Base-by-base conservation (phyloP, 495 filamentous ascomycete species). In the Aspergillus sclerotiicarbonarius region DNA sequence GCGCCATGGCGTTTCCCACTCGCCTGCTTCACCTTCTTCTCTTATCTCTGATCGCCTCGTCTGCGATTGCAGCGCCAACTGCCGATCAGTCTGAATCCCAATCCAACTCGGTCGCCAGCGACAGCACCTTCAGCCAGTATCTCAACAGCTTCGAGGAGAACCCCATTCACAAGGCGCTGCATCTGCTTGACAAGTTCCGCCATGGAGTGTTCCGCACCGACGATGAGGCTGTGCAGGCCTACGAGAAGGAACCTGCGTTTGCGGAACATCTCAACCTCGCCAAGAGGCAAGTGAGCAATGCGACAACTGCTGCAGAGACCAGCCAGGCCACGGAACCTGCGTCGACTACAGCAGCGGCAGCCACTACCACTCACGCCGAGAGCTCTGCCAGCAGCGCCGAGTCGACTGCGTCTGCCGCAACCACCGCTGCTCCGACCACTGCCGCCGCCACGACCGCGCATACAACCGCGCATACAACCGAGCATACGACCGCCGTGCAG, bases 201-300 rank as follows among this genome's bases (percentile, higher is more conserved):
- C 69, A 83, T 64, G 81, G 80, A 61, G 72, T 82, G 63, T 82
- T 76, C 59, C 66, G 59, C 18, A 73, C 72, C 67, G 77, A 82
- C 63, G 68, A 69, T 41, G 66, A 64, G 25, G 79, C 78, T 50
- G 70, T 76, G 31, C 72, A 81, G 66, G 77, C 75, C 48, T 68
- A 82, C 52, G 68, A 79, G 64, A 65, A 65, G 29, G 79, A 81
- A 53, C 63, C 76, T 31, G 69, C 63, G 35, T 67, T 81, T 59
- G 80, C 77, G 16, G 71, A 59, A 45, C 67, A 73, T 57, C 58
- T 83, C 58, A 71, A 70, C 19, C 44, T 50, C 6, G 47, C 82
- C 49, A 80, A 75, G 61, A 68, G 77, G n/a, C 13, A 29, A 25
- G 61, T 41, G 37, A 41, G 53, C 62, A 76, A 68, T 57, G 63